These are phyloP conservation scores for Xylaria grammica DNA, from an alignment of 495 filamentous ascomycete species.

Conservation along the genomic window DNA sequence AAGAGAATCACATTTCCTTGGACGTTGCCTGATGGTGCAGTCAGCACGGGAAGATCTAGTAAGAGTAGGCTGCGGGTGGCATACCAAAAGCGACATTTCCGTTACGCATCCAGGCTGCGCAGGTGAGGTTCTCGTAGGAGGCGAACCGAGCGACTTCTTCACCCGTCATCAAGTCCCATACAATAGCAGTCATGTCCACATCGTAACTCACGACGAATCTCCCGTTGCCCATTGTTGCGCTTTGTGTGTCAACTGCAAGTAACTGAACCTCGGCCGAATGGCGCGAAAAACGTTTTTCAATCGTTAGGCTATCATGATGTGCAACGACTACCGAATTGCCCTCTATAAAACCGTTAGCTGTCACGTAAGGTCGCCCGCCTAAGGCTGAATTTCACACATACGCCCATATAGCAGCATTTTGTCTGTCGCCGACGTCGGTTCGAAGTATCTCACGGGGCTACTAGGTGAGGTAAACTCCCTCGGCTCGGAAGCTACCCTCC, in stretches of 20 bases:
- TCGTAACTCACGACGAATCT: conserved; percentile 93
- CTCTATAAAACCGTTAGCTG: conserved; percentile 42
- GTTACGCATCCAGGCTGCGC: conserved; percentile 95
- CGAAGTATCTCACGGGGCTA: conserved; percentile 64
- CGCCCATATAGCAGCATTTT: conserved; percentile 84
- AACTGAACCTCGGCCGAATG: conserved; percentile 84
- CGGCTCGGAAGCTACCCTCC: conserved; percentile 42
- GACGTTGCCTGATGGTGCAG: conserved; percentile 66
- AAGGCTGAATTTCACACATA: conserved; percentile 25
- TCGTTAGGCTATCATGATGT: conserved; percentile 88
- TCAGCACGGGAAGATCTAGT: conserved; percentile 25
- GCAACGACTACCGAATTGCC: conserved; percentile 77
- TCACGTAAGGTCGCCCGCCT: neutral
- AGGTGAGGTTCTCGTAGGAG: conserved; percentile 83
- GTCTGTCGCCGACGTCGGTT: conserved; percentile 84
- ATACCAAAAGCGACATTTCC: conserved; percentile 96
- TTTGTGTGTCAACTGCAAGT: conserved; percentile 89
- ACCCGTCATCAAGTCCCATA: conserved; percentile 95
- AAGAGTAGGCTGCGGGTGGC: conserved; percentile 24
- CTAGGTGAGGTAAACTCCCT: conserved; percentile 60
- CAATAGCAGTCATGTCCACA: conserved; percentile 86
- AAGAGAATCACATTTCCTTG: conserved; percentile 96
- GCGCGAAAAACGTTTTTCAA: conserved; percentile 84
- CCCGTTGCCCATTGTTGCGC: conserved; percentile 83
- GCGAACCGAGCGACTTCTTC: conserved; percentile 88